Conservation (phyloP, 2,329 filamentous ascomycete genomes). For the Plectosphaerella sp. region DNA sequence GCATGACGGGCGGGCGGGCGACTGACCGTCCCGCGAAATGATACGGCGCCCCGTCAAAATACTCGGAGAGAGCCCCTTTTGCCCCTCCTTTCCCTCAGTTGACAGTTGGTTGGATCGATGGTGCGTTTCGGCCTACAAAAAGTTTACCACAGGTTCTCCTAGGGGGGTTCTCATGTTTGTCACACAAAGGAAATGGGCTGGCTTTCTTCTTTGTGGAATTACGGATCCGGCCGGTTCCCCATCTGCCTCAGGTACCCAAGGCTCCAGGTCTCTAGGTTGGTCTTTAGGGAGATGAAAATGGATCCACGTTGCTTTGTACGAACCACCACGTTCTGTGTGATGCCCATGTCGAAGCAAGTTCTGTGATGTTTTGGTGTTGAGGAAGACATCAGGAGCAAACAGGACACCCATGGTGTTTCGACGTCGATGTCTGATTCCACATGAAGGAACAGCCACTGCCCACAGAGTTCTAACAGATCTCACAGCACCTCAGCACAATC, state of each 20-base stretch:
- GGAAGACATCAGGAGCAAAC: no score
- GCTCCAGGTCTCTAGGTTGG: conserved; percentile 1
- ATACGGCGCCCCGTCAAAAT: background rate
- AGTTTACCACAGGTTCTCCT: conserved; percentile 3
- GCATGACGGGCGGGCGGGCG: background rate
- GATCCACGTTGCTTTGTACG: background rate
- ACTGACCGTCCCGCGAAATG: background rate
- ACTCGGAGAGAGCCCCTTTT: background rate
- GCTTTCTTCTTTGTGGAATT: conserved; percentile 2
- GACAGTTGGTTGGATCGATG: conserved; percentile 1
- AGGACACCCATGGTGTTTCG: no score
- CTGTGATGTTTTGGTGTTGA: no score
- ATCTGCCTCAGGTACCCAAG: conserved; percentile 2
- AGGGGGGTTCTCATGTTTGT: conserved; percentile 1
- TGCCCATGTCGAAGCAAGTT: no score
- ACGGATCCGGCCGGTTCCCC: conserved; percentile 1
- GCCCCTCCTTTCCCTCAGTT: background rate
- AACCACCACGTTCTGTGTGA: no score
- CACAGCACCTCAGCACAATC: no score
- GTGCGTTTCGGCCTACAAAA: conserved; percentile 2
- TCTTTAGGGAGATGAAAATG: conserved; percentile 5
- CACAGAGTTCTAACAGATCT: no score
- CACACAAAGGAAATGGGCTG: conserved; percentile 4
- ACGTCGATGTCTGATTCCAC: no score
- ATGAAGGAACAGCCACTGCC: no score